Base-by-base conservation (phyloP, 2,329 filamentous ascomycete genomes). In the Colletotrichum abscissum region DNA sequence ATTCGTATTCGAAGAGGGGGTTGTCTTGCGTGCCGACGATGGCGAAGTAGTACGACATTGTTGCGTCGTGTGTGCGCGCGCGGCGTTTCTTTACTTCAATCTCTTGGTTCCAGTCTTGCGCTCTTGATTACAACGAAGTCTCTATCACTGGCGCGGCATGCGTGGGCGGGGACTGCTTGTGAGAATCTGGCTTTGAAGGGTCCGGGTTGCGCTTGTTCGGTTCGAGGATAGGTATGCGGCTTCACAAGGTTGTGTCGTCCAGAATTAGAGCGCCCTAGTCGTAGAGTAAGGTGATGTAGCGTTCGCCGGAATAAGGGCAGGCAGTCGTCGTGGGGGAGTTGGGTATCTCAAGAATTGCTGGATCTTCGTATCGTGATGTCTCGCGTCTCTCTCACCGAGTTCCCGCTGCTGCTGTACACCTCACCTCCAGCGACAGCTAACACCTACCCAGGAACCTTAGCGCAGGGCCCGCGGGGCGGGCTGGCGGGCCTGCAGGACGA, bases 1-100 rank as follows among this genome's bases (percentile, higher is more conserved):
- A 99, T 81, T 98, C 95, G 84, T 97, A 91, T 85, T 97, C 96
- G 86, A 98, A 99, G 77, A 99, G 90, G 42, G 97, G 96, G 81
- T 96, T 97, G 87, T 99, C 97, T 79, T 95, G 94, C 26, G 95
- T 97, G 80, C 95, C 97, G 82, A 99, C 91, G 78, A 99, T 98
- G 81, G 94, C 94, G 85, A 99, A 98, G 87, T 98, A 98, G 89
- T 98, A 99, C 74, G 95, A 98, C 97, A 98, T 98, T 76, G 78
- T 42, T 42, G 5, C 14, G 14, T 42, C 87, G 68, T 33, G 14
- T 9, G 8, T 5, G 56, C 2, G 22, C n/a, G 35, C 35, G 26
- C 8, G 5, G 33, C 28, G 30, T 24, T 22, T n/a, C 2, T 16
- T 7, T 55, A 5, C 26, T 16, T 28, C n/a, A 14, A 8, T 14